Evolutionary conservation across 2,329 filamentous ascomycete species (phyloP).

Genomic region (Colletotrichum incanum): DNA sequence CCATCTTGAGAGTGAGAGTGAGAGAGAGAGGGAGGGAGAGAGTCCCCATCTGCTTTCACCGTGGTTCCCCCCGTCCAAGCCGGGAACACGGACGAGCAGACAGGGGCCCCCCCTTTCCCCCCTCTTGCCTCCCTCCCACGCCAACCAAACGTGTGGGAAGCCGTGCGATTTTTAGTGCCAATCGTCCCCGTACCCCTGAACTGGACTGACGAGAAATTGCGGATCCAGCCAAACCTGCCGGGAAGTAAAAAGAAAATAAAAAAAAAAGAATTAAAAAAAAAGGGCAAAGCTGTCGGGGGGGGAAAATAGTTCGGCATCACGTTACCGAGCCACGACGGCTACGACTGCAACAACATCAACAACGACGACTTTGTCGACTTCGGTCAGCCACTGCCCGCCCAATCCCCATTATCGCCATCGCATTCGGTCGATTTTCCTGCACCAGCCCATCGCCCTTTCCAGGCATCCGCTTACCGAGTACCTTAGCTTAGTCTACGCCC

Average conservation of each 20-base stretch:
- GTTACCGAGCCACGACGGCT: constrained; percentile 13
- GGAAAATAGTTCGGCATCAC: neutral
- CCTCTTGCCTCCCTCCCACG: neutral
- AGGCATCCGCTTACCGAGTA: neutral
- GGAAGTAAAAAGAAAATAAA: neutral
- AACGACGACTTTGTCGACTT: constrained; percentile 19
- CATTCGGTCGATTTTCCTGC: neutral
- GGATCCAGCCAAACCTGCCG: constrained; percentile 29
- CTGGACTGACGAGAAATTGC: constrained; percentile 39
- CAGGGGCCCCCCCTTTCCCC: constrained; percentile 26
- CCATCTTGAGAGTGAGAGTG: neutral
- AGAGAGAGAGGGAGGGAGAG: neutral
- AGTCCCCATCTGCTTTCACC: neutral
- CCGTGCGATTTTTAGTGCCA: constrained; percentile 35
- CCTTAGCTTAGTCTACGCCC: constrained; percentile 1
- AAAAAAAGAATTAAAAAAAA: constrained; percentile 7
- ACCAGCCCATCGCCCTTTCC: neutral
- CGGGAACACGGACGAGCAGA: neutral
- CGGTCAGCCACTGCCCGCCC: neutral
- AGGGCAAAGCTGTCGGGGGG: too few relatives aligned
- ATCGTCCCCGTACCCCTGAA: constrained; percentile 32
- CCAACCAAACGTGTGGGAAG: constrained; percentile 31
- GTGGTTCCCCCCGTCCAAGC: neutral
- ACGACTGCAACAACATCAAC: constrained; percentile 27
- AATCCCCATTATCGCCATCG: neutral